A percentile compares a stretch with the other conserved stretches of the same genome.
These are phyloP conservation scores for Backusella westeae DNA, from an alignment of 192 early-diverging fungal genomes.

Conservation along the genomic window DNA sequence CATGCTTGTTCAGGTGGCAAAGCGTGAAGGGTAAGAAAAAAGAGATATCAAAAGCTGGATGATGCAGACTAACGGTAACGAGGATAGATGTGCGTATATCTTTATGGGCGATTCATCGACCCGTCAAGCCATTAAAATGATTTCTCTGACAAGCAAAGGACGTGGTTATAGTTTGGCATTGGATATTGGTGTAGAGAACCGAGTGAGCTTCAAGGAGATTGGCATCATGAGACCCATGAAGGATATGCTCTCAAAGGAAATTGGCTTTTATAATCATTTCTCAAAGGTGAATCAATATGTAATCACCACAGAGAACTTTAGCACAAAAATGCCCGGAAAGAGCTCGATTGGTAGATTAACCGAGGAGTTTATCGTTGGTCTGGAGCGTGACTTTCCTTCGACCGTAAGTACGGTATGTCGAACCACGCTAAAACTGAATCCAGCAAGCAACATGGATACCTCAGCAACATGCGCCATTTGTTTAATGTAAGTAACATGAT, in stretches of 20 bases:
- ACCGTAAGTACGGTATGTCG: slow-evolving; percentile 82
- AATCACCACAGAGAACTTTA: slow-evolving; percentile 45
- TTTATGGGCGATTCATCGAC: slow-evolving; percentile 81
- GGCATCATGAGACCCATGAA: slow-evolving; percentile 73
- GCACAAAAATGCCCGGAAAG: slow-evolving; percentile 51
- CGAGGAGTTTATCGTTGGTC: slow-evolving; percentile 75
- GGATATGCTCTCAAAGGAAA: slow-evolving; percentile 77
- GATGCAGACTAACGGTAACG: not conserved
- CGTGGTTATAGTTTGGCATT: slow-evolving; percentile 82
- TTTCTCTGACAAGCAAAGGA: slow-evolving; percentile 79
- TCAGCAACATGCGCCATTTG: slow-evolving; percentile 60
- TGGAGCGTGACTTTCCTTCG: slow-evolving; percentile 81
- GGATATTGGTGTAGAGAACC: slow-evolving; percentile 62
- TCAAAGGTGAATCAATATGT: slow-evolving; percentile 36
- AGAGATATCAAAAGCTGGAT: not conserved
- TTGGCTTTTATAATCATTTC: slow-evolving; percentile 67
- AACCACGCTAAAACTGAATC: slow-evolving; percentile 75
- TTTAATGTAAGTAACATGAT: slow-evolving; percentile 51
- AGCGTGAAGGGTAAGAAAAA: slow-evolving; percentile 39
- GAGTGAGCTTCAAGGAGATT: slow-evolving; percentile 53
- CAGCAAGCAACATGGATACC: slow-evolving; percentile 46
- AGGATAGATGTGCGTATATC: slow-evolving; percentile 52
- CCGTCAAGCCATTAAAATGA: slow-evolving; percentile 71
- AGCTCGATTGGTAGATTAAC: slow-evolving; percentile 61
- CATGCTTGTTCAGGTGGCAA: slow-evolving; percentile 54